Conservation (phyloP, 768 basidiomycete genomes). For the Paxillus rubicundulus region DNA sequence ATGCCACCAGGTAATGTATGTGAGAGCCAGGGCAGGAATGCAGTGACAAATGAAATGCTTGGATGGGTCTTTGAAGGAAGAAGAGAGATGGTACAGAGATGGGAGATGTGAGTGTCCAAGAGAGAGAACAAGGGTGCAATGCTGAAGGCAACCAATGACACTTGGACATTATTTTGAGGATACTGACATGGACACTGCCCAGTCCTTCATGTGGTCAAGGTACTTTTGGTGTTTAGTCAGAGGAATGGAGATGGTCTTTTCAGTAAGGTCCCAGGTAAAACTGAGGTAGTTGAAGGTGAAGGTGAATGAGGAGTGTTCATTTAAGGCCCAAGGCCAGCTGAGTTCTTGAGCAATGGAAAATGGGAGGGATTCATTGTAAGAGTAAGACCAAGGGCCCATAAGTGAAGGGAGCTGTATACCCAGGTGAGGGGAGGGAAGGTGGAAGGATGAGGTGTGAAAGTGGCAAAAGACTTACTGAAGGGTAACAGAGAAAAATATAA, state of each 20-base stretch:
- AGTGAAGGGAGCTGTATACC: background rate
- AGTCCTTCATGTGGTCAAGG: slow-evolving; percentile 19
- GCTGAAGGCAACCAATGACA: slow-evolving; percentile 35
- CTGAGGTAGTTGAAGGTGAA: slow-evolving; percentile 35
- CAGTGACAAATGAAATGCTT: slow-evolving; percentile 12
- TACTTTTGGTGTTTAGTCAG: slow-evolving; percentile 31
- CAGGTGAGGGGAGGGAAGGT: no score
- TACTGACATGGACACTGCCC: slow-evolving; percentile 4
- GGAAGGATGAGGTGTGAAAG: no score
- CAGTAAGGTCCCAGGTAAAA: slow-evolving; percentile 34
- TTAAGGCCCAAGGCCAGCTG: slow-evolving; percentile 37
- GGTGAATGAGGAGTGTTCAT: slow-evolving; percentile 29
- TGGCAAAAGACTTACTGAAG: no score
- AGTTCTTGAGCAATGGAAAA: slow-evolving; percentile 21
- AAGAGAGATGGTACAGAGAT: slow-evolving; percentile 26
- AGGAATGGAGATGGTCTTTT: slow-evolving; percentile 32
- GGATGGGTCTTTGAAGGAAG: slow-evolving; percentile 18
- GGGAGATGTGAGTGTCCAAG: slow-evolving; percentile 31
- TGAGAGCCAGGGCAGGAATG: slow-evolving; percentile 12
- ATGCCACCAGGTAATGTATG: slow-evolving; percentile 31
- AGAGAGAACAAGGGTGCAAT: slow-evolving; percentile 32
- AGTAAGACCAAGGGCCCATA: background rate
- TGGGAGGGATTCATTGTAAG: slow-evolving; percentile 22
- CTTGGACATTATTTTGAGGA: slow-evolving; percentile 22
- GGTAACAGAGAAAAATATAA: slow-evolving; percentile 15